Evolutionary conservation across 2,329 filamentous ascomycete genomes (phyloP).

Genomic region (Colletotrichum limetticola): DNA sequence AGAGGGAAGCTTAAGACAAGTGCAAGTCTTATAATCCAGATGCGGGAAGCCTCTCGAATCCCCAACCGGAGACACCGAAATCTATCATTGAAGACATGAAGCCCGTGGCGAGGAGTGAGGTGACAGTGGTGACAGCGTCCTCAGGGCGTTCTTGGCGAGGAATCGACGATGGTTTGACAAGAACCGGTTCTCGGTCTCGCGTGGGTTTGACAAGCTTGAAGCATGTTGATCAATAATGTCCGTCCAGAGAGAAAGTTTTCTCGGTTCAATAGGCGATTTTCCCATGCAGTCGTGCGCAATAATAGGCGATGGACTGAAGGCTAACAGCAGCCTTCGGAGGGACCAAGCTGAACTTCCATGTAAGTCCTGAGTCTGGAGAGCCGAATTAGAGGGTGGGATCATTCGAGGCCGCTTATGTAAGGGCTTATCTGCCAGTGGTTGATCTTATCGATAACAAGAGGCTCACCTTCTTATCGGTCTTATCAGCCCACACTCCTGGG

Average conservation of each 20-base stretch:
- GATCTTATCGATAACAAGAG: neutral
- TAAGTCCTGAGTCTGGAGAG: neutral
- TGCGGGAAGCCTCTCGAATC: neutral
- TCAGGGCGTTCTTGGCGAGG: constrained; percentile 3
- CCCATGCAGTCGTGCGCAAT: neutral
- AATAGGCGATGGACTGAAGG: neutral
- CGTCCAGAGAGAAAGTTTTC: neutral
- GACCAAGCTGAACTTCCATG: neutral
- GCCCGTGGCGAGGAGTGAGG: neutral
- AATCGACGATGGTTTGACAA: neutral
- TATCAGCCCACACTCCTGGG: neutral
- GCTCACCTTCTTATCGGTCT: neutral
- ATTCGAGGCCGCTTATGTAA: constrained; percentile 11
- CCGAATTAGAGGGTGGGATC: constrained; percentile 1
- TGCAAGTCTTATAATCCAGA: neutral
- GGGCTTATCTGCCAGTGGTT: fast-evolving
- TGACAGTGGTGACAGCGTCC: constrained; percentile 6
- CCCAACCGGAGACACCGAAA: constrained; percentile 11
- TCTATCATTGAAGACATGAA: neutral
- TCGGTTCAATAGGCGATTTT: neutral
- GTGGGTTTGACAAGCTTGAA: constrained; percentile 11
- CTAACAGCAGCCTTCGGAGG: neutral
- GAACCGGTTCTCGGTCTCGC: neutral
- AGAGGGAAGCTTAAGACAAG: constrained; percentile 10
- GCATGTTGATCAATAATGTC: neutral